These are phyloP conservation scores for Rhizopus sp. DNA, from an alignment of 371 early-diverging fungal genomes.

Conservation along the genomic window DNA sequence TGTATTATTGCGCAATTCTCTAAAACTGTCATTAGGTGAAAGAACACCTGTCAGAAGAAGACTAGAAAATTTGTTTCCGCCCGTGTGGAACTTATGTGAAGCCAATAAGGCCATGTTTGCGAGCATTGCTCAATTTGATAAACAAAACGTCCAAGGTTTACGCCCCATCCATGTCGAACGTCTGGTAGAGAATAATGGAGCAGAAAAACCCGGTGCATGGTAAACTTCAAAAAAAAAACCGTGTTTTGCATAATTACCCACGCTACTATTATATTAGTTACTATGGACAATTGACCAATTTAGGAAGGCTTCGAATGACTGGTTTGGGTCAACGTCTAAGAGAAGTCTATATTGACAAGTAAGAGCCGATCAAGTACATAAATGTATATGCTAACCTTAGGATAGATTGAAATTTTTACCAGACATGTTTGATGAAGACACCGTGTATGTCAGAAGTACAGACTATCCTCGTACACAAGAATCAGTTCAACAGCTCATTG, in stretches of 20 bases:
- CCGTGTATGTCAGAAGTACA: conserved; percentile 65
- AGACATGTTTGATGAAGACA: conserved; percentile 37
- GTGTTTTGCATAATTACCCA: conserved; percentile 1
- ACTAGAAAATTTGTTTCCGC: conserved; percentile 43
- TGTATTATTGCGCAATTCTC: neutral
- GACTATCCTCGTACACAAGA: conserved; percentile 76
- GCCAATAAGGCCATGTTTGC: conserved; percentile 49
- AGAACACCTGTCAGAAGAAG: conserved; percentile 56
- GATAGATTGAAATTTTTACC: conserved; percentile 45
- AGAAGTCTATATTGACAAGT: conserved; percentile 64
- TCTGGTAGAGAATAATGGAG: conserved; percentile 34
- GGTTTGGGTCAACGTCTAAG: conserved; percentile 61
- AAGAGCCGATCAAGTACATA: conserved; percentile 4
- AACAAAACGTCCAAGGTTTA: conserved; percentile 7
- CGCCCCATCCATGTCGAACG: conserved; percentile 25
- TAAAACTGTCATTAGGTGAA: conserved; percentile 35
- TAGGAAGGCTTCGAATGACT: conserved; percentile 67
- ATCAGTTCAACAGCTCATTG: conserved; percentile 70
- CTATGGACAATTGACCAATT: conserved; percentile 78
- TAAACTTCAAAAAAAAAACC: conserved; percentile 11
- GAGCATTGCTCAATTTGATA: conserved; percentile 40
- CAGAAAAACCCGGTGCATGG: conserved; percentile 38
- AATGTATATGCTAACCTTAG: conserved; percentile 20
- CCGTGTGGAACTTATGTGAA: conserved; percentile 58
- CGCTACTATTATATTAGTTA: conserved; percentile 36